Evolutionary conservation across 768 basidiomycete species (phyloP).

Genomic region (Termitomyces sp.): DNA sequence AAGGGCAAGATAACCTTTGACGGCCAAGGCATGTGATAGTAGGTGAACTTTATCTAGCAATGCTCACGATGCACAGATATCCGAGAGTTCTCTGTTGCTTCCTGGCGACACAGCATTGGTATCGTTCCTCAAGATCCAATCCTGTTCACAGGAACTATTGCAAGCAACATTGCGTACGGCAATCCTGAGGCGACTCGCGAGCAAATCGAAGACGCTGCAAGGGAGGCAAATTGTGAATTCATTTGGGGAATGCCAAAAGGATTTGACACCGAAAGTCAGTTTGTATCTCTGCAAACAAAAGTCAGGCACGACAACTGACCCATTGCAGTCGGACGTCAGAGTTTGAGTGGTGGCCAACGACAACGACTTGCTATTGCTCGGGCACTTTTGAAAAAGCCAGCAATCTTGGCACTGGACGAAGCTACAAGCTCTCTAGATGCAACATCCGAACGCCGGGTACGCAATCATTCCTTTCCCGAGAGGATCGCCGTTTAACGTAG

Average conservation of each 20-base stretch:
- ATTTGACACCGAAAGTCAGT: conserved; percentile 87
- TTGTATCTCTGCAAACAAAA: background rate
- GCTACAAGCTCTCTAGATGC: conserved; percentile 88
- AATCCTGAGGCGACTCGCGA: conserved; percentile 67
- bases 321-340: conserved; percentile 56
- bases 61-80: conserved; percentile 52
- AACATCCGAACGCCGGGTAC: conserved; percentile 75
- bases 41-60: background rate
- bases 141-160: conserved; percentile 89
- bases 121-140: conserved; percentile 96
- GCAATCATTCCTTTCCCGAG: conserved; percentile 9
- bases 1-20: conserved; percentile 80
- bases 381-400: conserved; percentile 84
- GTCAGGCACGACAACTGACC: background rate
- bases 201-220: conserved; percentile 83
- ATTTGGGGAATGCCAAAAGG: conserved; percentile 93
- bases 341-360: conserved; percentile 74
- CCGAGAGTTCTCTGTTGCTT: conserved; percentile 74
- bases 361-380: conserved; percentile 82
- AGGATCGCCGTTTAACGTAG: background rate
- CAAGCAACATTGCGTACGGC: conserved; percentile 92
- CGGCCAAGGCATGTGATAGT: conserved; percentile 60
- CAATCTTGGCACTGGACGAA: conserved; percentile 85
- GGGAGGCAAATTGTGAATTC: conserved; percentile 93
- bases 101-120: conserved; percentile 86